A percentile compares a stretch with the other conserved stretches of the same genome.
phyloP scores from a whole-genome alignment of 805 yeast genomes.

The Dipodascus geniculatus region DNA sequence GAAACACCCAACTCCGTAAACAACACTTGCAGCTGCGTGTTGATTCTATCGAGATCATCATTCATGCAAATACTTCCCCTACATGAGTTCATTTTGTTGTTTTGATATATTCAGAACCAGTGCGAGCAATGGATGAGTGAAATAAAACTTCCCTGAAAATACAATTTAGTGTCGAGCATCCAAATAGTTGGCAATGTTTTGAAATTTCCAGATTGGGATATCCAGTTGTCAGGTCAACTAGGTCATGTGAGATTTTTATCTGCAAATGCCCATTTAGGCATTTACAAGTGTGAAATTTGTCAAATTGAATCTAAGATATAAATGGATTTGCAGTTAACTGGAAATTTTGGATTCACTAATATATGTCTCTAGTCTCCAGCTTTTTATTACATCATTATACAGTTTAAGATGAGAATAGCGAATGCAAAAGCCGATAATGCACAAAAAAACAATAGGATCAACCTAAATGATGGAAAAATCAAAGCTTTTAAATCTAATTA shows the following conservation, averaged over 20 bases:
- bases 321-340: no score
- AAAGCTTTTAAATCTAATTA: not conserved
- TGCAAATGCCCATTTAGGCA: not conserved
- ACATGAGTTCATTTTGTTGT: not conserved
- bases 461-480: not conserved
- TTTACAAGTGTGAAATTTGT: not conserved
- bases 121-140: not conserved
- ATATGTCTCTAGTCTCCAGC: no score
- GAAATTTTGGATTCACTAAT: no score
- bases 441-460: no score
- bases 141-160: not conserved
- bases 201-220: not conserved
- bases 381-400: no score
- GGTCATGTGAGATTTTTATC: not conserved
- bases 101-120: not conserved
- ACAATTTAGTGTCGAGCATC: not conserved
- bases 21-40: conserved; percentile 17
- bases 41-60: conserved; percentile 18
- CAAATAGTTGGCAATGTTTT: not conserved
- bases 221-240: not conserved
- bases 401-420: no score
- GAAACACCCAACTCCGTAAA: conserved; percentile 17
- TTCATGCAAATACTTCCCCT: conserved; percentile 17
- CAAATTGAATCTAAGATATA: no score
- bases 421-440: no score